A percentile compares a stretch with the other conserved stretches of the same genome.
phyloP scores from a whole-genome alignment of 306 rosid species.

The peach (Prunus persica) region Prunus_persica_NCBIv2 NC_034009.1:25510501-25511000 shows the following conservation, averaged over 20 bases:
- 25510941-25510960: neutral
- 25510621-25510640: slow-evolving; percentile 56
- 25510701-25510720: slow-evolving; percentile 64
- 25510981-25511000: too few relatives aligned
- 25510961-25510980: neutral
- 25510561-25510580: neutral
- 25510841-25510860: slow-evolving; percentile 44
- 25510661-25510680: slow-evolving; percentile 47
- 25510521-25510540: neutral
- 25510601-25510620: slow-evolving; percentile 44
- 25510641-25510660: slow-evolving; percentile 55
- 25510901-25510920: slow-evolving; percentile 41
- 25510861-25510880: slow-evolving; percentile 42
- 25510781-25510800: slow-evolving; percentile 52
- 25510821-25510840: slow-evolving; percentile 43
- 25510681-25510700: slow-evolving; percentile 42
- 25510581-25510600: slow-evolving; percentile 40
- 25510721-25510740: slow-evolving; percentile 52
- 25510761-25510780: slow-evolving; percentile 49
- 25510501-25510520: neutral
- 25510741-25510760: slow-evolving; percentile 44
- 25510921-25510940: slow-evolving; percentile 29
- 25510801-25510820: slow-evolving; percentile 49
- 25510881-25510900: slow-evolving; percentile 26
- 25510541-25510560: neutral